Evolutionary conservation across 2,329 filamentous ascomycete genomes (phyloP).

Genomic region (Xylaria sp.): DNA sequence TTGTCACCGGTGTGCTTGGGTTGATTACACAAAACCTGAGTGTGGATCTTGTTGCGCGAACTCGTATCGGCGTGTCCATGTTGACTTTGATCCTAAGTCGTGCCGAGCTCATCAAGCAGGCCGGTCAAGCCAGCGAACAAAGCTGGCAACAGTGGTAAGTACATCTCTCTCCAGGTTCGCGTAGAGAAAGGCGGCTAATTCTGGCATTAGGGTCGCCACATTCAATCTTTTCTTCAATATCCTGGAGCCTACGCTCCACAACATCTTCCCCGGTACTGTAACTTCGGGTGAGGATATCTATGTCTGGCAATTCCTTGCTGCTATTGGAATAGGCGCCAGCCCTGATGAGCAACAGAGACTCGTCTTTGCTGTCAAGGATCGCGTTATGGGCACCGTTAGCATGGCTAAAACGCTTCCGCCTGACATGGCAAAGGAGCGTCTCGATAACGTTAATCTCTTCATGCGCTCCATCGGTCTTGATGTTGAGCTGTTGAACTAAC

Average conservation of each 20-base stretch:
- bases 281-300: conserved; percentile 92
- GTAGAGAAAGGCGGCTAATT: conserved; percentile 11
- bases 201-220: conserved; percentile 64
- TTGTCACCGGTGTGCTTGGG: conserved; percentile 87
- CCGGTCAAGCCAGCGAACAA: conserved; percentile 69
- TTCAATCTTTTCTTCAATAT: conserved; percentile 89
- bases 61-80: conserved; percentile 85
- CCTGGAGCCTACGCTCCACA: conserved; percentile 80
- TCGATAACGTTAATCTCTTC: conserved; percentile 95
- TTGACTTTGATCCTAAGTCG: conserved; percentile 94
- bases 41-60: conserved; percentile 81
- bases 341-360: conserved; percentile 94
- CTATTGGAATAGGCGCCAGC: conserved; percentile 90
- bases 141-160: conserved; percentile 81
- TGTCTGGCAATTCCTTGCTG: conserved; percentile 96
- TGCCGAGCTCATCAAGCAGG: conserved; percentile 90
- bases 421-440: conserved; percentile 80
- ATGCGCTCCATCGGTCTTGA: conserved; percentile 99
- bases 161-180: not conserved
- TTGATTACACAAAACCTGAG: conserved; percentile 83
- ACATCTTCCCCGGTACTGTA: conserved; percentile 90
- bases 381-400: conserved; percentile 92
- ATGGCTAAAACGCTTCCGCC: conserved; percentile 88
- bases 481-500: conserved; percentile 69
- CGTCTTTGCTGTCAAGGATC: conserved; percentile 95